phyloP scores from a whole-genome alignment of 1,284 basidiomycete genomes.

The Malassezia globosa region DNA sequence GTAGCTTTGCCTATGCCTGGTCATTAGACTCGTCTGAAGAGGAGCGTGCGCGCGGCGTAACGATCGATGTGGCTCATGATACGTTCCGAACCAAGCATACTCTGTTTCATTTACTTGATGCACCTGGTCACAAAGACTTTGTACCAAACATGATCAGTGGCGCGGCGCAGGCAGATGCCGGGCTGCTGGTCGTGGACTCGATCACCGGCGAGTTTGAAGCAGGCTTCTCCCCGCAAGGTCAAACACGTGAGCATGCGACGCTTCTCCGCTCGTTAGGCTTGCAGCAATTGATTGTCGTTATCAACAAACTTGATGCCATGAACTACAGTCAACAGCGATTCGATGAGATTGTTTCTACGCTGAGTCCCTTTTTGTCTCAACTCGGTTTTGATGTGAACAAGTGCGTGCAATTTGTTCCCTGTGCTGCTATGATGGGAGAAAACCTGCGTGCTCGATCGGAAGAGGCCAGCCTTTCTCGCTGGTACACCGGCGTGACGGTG shows the following conservation, averaged over 20 bases:
- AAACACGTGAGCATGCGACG: slow-evolving; percentile 90
- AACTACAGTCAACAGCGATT: slow-evolving; percentile 69
- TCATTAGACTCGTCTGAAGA: slow-evolving; percentile 83
- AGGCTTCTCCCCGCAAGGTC: slow-evolving; percentile 83
- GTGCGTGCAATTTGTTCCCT: slow-evolving; percentile 67
- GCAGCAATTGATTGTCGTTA: slow-evolving; percentile 75
- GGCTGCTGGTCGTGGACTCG: slow-evolving; percentile 86
- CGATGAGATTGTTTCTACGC: slow-evolving; percentile 64
- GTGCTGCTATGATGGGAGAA: slow-evolving; percentile 77
- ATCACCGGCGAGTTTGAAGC: slow-evolving; percentile 85
- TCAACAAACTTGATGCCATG: slow-evolving; percentile 76
- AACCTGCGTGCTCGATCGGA: slow-evolving; percentile 55
- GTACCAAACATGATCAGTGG: slow-evolving; percentile 99
- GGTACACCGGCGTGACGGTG: slow-evolving; percentile 79
- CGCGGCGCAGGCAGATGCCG: slow-evolving; percentile 90
- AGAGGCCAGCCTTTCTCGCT: slow-evolving; percentile 54
- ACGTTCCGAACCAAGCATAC: slow-evolving; percentile 65
- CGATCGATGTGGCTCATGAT: slow-evolving; percentile 89
- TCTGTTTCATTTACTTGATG: slow-evolving; percentile 81
- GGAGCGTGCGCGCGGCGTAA: slow-evolving; percentile 87
- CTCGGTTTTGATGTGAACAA: slow-evolving; percentile 72
- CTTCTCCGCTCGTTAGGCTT: slow-evolving; percentile 90
- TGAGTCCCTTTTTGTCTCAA: slow-evolving; percentile 72
- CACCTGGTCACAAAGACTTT: slow-evolving; percentile 92
- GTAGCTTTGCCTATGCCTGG: slow-evolving; percentile 96